Conservation (phyloP, 2,329 filamentous ascomycete species). For the Pleomassaria siparia region DNA sequence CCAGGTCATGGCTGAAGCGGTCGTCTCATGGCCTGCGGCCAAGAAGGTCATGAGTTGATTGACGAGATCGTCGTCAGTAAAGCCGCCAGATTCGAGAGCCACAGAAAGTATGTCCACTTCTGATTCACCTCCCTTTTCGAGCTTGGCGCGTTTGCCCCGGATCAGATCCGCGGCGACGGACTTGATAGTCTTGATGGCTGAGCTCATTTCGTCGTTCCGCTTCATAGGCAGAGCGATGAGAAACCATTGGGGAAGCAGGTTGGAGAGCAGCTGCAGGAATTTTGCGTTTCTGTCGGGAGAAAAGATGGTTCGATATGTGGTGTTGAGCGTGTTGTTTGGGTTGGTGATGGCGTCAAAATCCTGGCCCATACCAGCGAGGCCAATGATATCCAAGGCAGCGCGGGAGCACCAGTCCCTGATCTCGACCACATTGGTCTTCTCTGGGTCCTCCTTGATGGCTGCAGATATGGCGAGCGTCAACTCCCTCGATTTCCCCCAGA, state of each 20-base stretch:
- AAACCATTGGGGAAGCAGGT: slow-evolving; percentile 66
- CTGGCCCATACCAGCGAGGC: slow-evolving; percentile 57
- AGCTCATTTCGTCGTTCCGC: slow-evolving; percentile 57
- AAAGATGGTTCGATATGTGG: slow-evolving; percentile 56
- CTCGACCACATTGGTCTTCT: slow-evolving; percentile 43
- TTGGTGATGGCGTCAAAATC: slow-evolving; percentile 58
- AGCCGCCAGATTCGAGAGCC: slow-evolving; percentile 73
- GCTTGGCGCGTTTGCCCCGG: slow-evolving; percentile 63
- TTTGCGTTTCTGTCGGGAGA: slow-evolving; percentile 53
- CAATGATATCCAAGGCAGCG: slow-evolving; percentile 61
- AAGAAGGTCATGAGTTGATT: slow-evolving; percentile 92
- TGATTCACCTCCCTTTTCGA: slow-evolving; percentile 47
- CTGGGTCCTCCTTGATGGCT: slow-evolving; percentile 23
- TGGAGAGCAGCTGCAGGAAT: slow-evolving; percentile 58
- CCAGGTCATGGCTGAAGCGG: slow-evolving; percentile 57
- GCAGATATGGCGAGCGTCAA: slow-evolving; percentile 40
- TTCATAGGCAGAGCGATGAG: slow-evolving; percentile 66
- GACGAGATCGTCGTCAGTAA: slow-evolving; percentile 76
- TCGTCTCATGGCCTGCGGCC: slow-evolving; percentile 66
- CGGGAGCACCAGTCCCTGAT: slow-evolving; percentile 52
- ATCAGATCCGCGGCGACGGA: slow-evolving; percentile 69
- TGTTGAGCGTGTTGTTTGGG: slow-evolving; percentile 54
- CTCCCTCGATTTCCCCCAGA: slow-evolving; percentile 53
- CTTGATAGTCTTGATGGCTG: slow-evolving; percentile 49
- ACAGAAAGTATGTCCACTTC: slow-evolving; percentile 78